These are phyloP conservation scores for Yarrowia deformans DNA, from an alignment of 805 yeast species.

Conservation along the genomic window DNA sequence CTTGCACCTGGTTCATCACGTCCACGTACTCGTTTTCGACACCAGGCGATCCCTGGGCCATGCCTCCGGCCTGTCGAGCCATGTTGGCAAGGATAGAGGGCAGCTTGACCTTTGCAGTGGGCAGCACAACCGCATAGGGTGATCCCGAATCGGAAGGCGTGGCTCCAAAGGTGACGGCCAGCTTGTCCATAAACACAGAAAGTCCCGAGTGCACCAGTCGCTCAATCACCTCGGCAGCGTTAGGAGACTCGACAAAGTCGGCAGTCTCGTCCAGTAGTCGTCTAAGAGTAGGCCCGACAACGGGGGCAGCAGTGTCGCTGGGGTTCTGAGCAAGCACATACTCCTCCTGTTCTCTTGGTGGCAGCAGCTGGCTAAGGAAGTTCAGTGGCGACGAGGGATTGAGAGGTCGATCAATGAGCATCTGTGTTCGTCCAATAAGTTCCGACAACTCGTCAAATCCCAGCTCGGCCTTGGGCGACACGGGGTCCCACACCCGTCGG, in stretches of 20 bases:
- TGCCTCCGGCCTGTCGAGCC: slow-evolving; percentile 66
- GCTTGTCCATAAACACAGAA: slow-evolving; percentile 56
- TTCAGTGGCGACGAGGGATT: slow-evolving; percentile 42
- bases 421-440: slow-evolving; percentile 49
- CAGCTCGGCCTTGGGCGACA: slow-evolving; percentile 78
- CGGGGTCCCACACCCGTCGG: slow-evolving; percentile 62
- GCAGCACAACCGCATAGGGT: slow-evolving; percentile 39
- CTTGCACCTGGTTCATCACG: slow-evolving; percentile 61
- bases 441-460: slow-evolving; percentile 64
- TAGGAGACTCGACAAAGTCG: slow-evolving; percentile 54
- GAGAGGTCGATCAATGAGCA: slow-evolving; percentile 50
- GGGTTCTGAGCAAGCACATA: slow-evolving; percentile 62
- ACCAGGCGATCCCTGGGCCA: slow-evolving; percentile 54
- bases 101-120: slow-evolving; percentile 56
- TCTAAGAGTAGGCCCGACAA: slow-evolving; percentile 46
- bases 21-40: slow-evolving; percentile 56
- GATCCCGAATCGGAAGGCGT: slow-evolving; percentile 3
- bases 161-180: slow-evolving; percentile 44
- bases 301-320: slow-evolving; percentile 43
- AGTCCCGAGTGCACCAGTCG: slow-evolving; percentile 56
- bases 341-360: slow-evolving; percentile 61
- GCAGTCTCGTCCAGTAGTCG: slow-evolving; percentile 56
- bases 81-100: slow-evolving; percentile 76
- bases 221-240: slow-evolving; percentile 52
- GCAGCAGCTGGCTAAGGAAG: slow-evolving; percentile 54